Percentiles rank a stretch among this genome's conserved stretches.
These are phyloP conservation scores for Neonectria coccinea DNA, from an alignment of 2,329 filamentous ascomycete genomes.

Conservation along the genomic window DNA sequence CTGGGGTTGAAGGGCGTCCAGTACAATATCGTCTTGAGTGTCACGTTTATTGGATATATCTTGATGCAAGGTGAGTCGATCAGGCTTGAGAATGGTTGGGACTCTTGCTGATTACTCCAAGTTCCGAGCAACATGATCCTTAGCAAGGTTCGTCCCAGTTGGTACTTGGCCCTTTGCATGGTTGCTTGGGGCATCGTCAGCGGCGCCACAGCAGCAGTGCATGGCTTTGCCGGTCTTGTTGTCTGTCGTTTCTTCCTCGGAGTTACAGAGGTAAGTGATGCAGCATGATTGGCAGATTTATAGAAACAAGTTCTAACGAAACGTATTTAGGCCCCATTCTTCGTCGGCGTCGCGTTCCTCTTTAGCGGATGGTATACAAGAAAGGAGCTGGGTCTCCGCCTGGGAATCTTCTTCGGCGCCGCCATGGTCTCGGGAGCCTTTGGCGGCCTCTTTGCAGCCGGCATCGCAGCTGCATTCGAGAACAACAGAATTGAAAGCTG, in stretches of 20 bases:
- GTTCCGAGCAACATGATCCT: slow-evolving; percentile 62
- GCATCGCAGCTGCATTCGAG: slow-evolving; percentile 49
- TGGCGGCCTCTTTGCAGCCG: slow-evolving; percentile 57
- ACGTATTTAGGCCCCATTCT: slow-evolving; percentile 34
- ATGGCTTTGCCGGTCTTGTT: slow-evolving; percentile 34
- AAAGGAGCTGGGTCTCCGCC: slow-evolving; percentile 42
- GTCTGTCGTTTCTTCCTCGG: slow-evolving; percentile 40
- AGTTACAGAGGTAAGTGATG: slow-evolving; percentile 30
- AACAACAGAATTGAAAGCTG: slow-evolving; percentile 30
- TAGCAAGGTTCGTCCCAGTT: slow-evolving; percentile 56
- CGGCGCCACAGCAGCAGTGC: slow-evolving; percentile 30
- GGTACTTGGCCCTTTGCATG: slow-evolving; percentile 50
- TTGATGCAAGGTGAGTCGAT: slow-evolving; percentile 45
- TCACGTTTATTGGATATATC: slow-evolving; percentile 53
- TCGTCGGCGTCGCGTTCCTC: slow-evolving; percentile 46
- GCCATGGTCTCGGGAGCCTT: slow-evolving; percentile 55
- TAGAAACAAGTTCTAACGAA: not conserved
- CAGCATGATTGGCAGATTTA: too few relatives aligned
- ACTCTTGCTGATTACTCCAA: slow-evolving; percentile 32
- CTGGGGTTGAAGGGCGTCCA: slow-evolving; percentile 53
- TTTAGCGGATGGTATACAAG: slow-evolving; percentile 47
- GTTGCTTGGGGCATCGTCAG: slow-evolving; percentile 45
- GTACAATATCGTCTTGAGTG: slow-evolving; percentile 52
- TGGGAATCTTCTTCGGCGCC: slow-evolving; percentile 50
- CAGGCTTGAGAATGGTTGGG: not conserved